Conservation (phyloP, 768 basidiomycete species). For the Filobasidium floriforme region DNA sequence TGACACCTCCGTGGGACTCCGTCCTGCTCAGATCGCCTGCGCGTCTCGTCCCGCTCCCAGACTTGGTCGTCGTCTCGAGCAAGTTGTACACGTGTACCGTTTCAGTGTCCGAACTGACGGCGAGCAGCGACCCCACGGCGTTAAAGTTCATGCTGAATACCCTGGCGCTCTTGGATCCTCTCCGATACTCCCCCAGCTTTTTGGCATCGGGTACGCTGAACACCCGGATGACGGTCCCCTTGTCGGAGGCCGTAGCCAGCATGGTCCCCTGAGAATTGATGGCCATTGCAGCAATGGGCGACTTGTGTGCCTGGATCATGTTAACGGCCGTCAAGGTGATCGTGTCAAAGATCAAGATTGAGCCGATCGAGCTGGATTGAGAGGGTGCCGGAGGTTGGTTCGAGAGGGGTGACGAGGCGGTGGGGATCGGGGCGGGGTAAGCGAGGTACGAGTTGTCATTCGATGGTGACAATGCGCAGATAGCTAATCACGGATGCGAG, state of each 20-base stretch:
- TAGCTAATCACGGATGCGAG: conserved; percentile 49
- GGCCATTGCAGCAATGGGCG: conserved; percentile 77
- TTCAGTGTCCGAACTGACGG: conserved; percentile 83
- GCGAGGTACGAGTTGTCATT: conserved; percentile 89
- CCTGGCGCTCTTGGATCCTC: conserved; percentile 75
- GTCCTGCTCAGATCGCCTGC: conserved; percentile 6
- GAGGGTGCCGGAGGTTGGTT: conserved; percentile 46
- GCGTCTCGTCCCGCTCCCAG: conserved; percentile 46
- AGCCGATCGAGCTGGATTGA: conserved; percentile 48
- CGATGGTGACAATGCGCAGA: conserved; percentile 88
- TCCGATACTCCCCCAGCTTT: conserved; percentile 87
- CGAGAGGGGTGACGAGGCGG: conserved; percentile 59
- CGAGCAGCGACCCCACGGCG: conserved; percentile 67
- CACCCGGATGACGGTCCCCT: conserved; percentile 94
- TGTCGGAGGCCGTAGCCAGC: conserved; percentile 86
- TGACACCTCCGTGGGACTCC: conserved; percentile 8
- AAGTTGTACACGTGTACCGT: conserved; percentile 96
- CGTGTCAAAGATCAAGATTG: conserved; percentile 91
- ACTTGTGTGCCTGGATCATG: conserved; percentile 93
- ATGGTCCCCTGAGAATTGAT: conserved; percentile 81
- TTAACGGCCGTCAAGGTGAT: conserved; percentile 84
- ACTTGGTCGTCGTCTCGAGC: conserved; percentile 8
- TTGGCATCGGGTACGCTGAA: conserved; percentile 85
- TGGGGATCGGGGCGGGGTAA: conserved; percentile 89
- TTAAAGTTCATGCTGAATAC: conserved; percentile 88